Base-by-base conservation (phyloP, 768 basidiomycete genomes). In the Hygrocybe punicea region DNA sequence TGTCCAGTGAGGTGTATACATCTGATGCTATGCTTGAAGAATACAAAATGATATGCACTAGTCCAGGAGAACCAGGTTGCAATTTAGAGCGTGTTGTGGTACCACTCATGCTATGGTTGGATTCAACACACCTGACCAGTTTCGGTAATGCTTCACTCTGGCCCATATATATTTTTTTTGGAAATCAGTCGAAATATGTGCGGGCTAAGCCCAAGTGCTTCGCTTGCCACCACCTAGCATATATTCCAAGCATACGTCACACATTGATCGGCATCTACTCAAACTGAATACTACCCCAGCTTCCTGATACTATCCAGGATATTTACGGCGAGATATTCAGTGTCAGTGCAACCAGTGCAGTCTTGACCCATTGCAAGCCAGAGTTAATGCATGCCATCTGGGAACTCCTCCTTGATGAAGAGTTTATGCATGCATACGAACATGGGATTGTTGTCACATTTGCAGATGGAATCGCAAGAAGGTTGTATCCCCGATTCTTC, bases 131-230 rank as follows among this genome's bases (percentile, higher is more conserved):
- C 40, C 64, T 71, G 8, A 54, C 71, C 2, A 58, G 45, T 7
- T 71, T 72, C 46, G 70, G 70, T 3, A 64, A 39, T 17, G 61
- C 69, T 2, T 59, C 60, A 9, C 57, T 67, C 1, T 76, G 71
- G 76, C 76, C 75, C 0, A 24, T 72, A 1, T 77, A 76, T 48
- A 40, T 71, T 2, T 67, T 55, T 23, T 68, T 74, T 54, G 73
- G 73, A 1, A 69, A 69, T 49, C 57, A 67, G n/a, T 75, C 73
- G 0, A 78, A 77, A 55, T 75, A 75, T 54, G 46, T 53, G 0
- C 62, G 65, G 0, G 45, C 49, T 1, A 63, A 64, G 13, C 72
- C 71, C 0, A 52, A 44, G 17, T 6, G 59, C 47, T 6, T 60
- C 54, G 35, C 58, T 62, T 17, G 60, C 35, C 39, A 71, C 47